Base-by-base conservation (phyloP, 78 protist species). In the Dictyostelium intermedium region DNA sequence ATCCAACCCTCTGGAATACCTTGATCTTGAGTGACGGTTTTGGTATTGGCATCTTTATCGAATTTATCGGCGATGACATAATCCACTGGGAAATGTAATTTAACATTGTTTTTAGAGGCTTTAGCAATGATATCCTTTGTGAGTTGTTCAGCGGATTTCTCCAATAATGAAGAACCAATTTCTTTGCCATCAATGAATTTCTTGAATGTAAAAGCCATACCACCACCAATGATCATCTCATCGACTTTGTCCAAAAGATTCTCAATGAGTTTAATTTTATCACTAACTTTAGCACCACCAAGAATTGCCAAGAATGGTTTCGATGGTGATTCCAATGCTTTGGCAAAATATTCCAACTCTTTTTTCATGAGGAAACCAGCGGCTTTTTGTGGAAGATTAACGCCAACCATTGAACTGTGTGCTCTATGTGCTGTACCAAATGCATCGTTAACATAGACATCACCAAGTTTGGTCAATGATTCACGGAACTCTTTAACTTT, bases 371-470 rank as follows among this genome's bases (percentile, higher is more conserved):
- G 97, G 91, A 96, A 85, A 60, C 99, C 99, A 13, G 99, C 97
- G 2, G 95, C 99, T 23, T 97, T 83, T 27, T 41, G 41, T 30
- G 87, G 82, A 11, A 94, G 95, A 63, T 84, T 50, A 27, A 97
- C 85, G 25, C 98, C 99, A 37, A 96, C 93, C 97, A 95, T 95
- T 39, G 97, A 95, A 81, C 87, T 76, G 95, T 99, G 99, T 2
- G 99, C 99, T 73, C 99, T 97, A 92, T 99, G 99, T 0, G 99
- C 99, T 11, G 99, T 98, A 84, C 99, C 99, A 84, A 99, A 99
- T 45, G 99, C 99, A 74, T 99, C 99, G 87, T 96, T 96, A 83
- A 98, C 97, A 96, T 96, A 99, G 72, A 99, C 92, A 39, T 99
- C 99, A 53, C 98, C 99, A 3, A 99, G 98, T 84, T 82, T 91